phyloP scores from a whole-genome alignment of 2,329 filamentous ascomycete species.

The Pestalotiopsis sp. region DNA sequence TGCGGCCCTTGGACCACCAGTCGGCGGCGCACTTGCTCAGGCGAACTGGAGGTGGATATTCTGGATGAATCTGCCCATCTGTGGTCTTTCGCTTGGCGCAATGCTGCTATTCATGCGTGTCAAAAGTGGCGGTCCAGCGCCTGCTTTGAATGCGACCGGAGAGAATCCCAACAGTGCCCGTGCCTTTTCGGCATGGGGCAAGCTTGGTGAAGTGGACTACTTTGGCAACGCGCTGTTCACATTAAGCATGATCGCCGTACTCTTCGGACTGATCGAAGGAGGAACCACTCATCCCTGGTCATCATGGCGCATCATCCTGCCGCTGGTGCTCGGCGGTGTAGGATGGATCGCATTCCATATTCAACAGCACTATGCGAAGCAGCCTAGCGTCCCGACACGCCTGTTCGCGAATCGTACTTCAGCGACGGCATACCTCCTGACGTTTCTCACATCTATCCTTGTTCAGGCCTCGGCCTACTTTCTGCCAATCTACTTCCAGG shows the following conservation, averaged over 20 bases:
- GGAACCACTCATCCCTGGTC: not conserved
- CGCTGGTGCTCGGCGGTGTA: not conserved
- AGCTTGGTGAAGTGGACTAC: not conserved
- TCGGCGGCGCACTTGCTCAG: conserved; percentile 21
- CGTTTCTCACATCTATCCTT: conserved; percentile 38
- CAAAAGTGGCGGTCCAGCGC: not conserved
- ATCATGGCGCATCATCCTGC: not conserved
- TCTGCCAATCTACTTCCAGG: conserved; percentile 48
- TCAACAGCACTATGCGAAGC: not conserved
- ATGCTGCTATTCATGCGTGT: not conserved
- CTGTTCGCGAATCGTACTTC: conserved; percentile 37
- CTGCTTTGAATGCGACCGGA: not conserved
- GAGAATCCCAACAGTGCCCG: not conserved
- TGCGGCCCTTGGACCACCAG: conserved; percentile 29
- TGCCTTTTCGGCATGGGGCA: not conserved
- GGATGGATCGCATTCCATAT: conserved; percentile 1
- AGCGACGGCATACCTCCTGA: conserved; percentile 28
- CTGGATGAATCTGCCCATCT: not conserved
- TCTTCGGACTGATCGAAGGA: not conserved
- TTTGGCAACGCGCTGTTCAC: not conserved
- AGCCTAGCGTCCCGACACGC: not conserved
- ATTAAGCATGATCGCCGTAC: not conserved
- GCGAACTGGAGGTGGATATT: not conserved
- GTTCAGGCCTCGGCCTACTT: conserved; percentile 40
- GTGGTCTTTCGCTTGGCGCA: not conserved